Conservation (phyloP, 768 basidiomycete species). For the Tulasnella sp. region DNA sequence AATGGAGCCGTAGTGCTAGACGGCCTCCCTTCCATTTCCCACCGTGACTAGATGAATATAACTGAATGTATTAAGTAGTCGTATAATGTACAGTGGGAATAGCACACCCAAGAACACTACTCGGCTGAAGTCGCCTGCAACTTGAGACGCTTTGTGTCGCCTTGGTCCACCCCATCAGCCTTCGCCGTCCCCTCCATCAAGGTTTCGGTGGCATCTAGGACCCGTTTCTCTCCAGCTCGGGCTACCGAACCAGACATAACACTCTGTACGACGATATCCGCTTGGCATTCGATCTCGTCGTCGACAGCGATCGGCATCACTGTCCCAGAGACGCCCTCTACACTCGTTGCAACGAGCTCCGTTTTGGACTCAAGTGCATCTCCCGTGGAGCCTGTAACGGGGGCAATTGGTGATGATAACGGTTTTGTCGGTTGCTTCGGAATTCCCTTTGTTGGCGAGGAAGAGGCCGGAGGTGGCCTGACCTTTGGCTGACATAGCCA, state of each 20-base stretch:
- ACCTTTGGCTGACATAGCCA: slow-evolving; percentile 74
- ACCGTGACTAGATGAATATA: not conserved
- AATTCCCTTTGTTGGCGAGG: not conserved
- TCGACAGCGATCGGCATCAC: not conserved
- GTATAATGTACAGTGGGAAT: not conserved
- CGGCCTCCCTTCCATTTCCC: not conserved
- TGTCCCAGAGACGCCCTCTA: not conserved
- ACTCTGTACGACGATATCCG: not conserved
- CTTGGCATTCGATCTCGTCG: not conserved
- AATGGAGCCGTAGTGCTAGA: not conserved
- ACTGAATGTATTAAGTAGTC: not conserved
- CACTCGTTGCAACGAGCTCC: not conserved
- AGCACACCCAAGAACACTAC: not conserved
- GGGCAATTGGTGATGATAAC: not conserved
- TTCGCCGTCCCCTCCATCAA: not conserved
- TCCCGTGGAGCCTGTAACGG: not conserved
- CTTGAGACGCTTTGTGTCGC: not conserved
- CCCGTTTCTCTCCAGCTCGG: not conserved
- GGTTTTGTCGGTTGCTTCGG: not conserved
- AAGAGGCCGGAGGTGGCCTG: slow-evolving; percentile 38
- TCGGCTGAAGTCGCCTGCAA: not conserved
- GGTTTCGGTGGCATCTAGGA: no score
- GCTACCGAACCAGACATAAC: not conserved
- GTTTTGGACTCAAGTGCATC: not conserved
- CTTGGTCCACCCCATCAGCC: not conserved